Evolutionary conservation across 495 filamentous ascomycete genomes (phyloP), one percentile per base, ranked within the genome.

Genomic region (Aspergillus avenaceus): DNA sequence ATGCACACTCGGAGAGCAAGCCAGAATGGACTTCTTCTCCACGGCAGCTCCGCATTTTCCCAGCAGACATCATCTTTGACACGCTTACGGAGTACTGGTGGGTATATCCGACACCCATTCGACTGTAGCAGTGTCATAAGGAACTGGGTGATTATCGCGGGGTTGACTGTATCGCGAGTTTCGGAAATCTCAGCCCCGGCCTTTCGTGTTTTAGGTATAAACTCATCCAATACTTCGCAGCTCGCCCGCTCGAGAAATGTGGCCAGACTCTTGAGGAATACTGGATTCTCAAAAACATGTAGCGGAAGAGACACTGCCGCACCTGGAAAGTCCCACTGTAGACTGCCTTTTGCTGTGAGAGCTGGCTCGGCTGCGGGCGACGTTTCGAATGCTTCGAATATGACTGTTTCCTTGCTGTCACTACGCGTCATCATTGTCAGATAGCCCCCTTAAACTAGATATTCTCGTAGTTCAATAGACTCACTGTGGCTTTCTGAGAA

Each of bases 161-260:
- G 81, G 45, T 73, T 58, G 3, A 61, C 53, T 0, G 82, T 80
- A 37, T 85, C 78, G 9, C 84, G 77, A 48, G 49, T 62, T 54
- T 87, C 82, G 12, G 58, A 45, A 2, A 73, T 60, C 1, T 58
- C 55, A 0, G 64, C 60, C 2, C 66, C 61, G 0, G 79, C 79
- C 29, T 86, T 85, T 16, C 40, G 42, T 0, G 77, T 55, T 5
- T 55, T 58, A 3, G 80, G 77, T 0, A 67, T 67, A 50, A 84
- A 83, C 5, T 57, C 52, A 23, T 80, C 74, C 12, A 84, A 58
- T 0, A 72, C 70, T 43, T 85, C 82, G 1, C 67, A 67, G 50
- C 75, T 80, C 3, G 79, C 82, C 50, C 79, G 67, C 49, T 82
- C 80, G 2, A 86, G 65, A 42, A 85, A 85, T 0, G 53, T 46